Percentiles rank a stretch among this genome's conserved stretches.
These are phyloP conservation scores for Trifolium pratense DNA, from an alignment of 306 rosid species.

Conservation along the genomic window DNA sequence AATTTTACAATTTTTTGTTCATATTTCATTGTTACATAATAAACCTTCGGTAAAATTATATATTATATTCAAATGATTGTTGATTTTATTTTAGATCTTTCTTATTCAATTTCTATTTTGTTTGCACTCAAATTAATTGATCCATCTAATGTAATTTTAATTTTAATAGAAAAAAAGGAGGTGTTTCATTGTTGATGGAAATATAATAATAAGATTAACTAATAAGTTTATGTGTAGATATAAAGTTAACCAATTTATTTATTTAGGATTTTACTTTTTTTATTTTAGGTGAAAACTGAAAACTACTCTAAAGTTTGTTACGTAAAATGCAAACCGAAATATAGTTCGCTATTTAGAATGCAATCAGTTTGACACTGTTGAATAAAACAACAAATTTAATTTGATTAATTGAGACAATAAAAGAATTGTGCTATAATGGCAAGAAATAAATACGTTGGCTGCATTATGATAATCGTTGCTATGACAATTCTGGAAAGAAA, in stretches of 20 bases:
- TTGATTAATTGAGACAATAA: too few relatives aligned
- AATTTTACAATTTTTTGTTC: conserved; percentile 27
- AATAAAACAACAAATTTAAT: too few relatives aligned
- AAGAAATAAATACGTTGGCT: too few relatives aligned
- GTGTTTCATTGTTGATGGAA: not conserved
- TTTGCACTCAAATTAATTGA: not conserved
- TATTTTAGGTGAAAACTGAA: not conserved
- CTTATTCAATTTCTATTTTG: not conserved
- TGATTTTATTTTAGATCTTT: conserved; percentile 12
- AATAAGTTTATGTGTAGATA: not conserved
- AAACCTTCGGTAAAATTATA: not conserved
- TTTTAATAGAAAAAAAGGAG: not conserved
- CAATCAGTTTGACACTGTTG: too few relatives aligned
- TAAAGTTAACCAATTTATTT: not conserved
- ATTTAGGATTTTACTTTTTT: not conserved
- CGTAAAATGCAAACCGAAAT: too few relatives aligned
- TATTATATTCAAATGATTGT: not conserved
- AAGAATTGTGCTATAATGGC: too few relatives aligned
- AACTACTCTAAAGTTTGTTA: too few relatives aligned
- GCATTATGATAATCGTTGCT: too few relatives aligned
- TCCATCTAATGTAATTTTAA: not conserved
- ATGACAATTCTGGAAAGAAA: too few relatives aligned
- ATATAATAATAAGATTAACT: not conserved
- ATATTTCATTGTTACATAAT: conserved; percentile 11
- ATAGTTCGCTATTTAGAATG: too few relatives aligned